Conservation (phyloP, 495 filamentous ascomycete species). For the Neurospora sp. region DNA sequence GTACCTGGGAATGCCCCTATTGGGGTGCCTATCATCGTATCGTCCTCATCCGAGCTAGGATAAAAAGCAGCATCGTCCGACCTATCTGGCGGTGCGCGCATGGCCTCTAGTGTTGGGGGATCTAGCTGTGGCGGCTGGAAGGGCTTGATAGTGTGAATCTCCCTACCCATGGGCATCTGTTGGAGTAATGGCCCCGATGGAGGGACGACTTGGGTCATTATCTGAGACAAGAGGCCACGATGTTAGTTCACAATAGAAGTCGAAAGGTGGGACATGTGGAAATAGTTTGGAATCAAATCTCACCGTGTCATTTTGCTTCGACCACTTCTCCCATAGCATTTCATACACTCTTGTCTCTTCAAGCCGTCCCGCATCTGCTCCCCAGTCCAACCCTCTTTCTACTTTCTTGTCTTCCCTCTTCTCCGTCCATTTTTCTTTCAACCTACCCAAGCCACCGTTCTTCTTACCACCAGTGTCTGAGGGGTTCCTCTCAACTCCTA, state of each 20-base stretch:
- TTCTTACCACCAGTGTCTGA: constrained; percentile 22
- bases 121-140: constrained; percentile 52
- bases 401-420: constrained; percentile 56
- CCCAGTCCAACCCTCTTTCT: constrained; percentile 63
- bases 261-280: background rate
- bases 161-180: constrained; percentile 75
- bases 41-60: constrained; percentile 38
- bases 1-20: constrained; percentile 30
- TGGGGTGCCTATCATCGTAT: constrained; percentile 9
- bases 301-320: constrained; percentile 85
- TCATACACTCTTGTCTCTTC: constrained; percentile 83
- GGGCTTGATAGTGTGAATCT: constrained; percentile 59
- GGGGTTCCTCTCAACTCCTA: constrained; percentile 46
- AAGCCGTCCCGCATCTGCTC: constrained; percentile 68
- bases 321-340: constrained; percentile 83
- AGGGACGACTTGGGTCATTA: constrained; percentile 71
- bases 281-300: constrained; percentile 17
- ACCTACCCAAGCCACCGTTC: constrained; percentile 46
- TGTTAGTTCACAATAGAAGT: background rate
- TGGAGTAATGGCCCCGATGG: constrained; percentile 56
- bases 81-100: constrained; percentile 36
- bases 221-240: constrained; percentile 33
- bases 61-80: constrained; percentile 38
- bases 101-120: constrained; percentile 43
- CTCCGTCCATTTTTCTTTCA: constrained; percentile 65